Base-by-base conservation (phyloP, 176 grass and related monocot species). In the Musa beccarii region DNA sequence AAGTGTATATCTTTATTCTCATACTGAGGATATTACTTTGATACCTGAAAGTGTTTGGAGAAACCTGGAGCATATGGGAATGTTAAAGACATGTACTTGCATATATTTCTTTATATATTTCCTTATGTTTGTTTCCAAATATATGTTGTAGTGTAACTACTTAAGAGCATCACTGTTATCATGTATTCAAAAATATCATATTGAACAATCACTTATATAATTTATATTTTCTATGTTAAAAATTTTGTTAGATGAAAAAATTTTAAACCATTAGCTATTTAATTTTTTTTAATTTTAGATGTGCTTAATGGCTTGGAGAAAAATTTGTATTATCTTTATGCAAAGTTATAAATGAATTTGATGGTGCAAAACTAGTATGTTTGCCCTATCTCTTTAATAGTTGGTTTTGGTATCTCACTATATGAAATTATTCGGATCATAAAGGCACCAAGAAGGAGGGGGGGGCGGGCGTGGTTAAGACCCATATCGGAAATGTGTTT, bases 11-110 rank as follows among this genome's bases (percentile, higher is more conserved):
- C 82, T 96, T 75, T 92, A 96, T 87, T 89, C 92, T 71, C 61
- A 82, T 92, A 74, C 85, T 85, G 89, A 92, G 70, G 89, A 96
- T 84, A 85, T 89, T 10, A 61, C 74, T 85, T 80, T 92, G 80
- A 85, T 92, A 81, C 92, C 92, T 87, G 81, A 92, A 79, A 73
- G 74, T 85, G 89, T 96, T 85, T 96, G 92, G 89, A 83, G 75
- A 73, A 89, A 87, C 72, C 65, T 96, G 82, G 89, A 96, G 75
- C 85, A 67, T 61, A 92, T 93, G 93, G 84, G 86, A 63, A 71
- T 74, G 53, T 90, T 88, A 79, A 68, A 69, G 74, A 79, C 79
- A 77, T 85, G 93, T 92, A 85, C 80, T 67, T 81, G 34, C 24
- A 61, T 16, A 78, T 66, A 29, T 74, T 73, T 28, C 15, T 68